Evolutionary conservation across 768 basidiomycete species (phyloP).

Genomic region (Pulveroboletus sp.): DNA sequence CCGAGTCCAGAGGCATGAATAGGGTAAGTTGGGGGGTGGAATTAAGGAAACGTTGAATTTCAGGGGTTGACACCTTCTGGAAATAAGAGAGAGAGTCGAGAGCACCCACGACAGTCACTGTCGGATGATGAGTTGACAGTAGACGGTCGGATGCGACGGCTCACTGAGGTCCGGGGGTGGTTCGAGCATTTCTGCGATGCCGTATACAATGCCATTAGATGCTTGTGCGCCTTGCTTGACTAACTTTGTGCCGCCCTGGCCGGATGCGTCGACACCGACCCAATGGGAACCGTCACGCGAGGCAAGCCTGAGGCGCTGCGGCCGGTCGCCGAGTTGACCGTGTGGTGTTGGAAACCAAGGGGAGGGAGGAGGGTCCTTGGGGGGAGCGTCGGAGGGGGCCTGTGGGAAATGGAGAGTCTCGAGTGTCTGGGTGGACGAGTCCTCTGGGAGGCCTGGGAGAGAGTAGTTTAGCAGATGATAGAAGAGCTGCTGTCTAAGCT

Average conservation of each 20-base stretch:
- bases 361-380: slow-evolving; percentile 62
- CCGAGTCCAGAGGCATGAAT: slow-evolving; percentile 83
- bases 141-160: slow-evolving; percentile 22
- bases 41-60: slow-evolving; percentile 55
- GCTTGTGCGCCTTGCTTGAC: slow-evolving; percentile 54
- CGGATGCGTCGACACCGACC: slow-evolving; percentile 76
- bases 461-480: slow-evolving; percentile 91
- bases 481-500: slow-evolving; percentile 85
- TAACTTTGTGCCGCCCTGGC: slow-evolving; percentile 68
- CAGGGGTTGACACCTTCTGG: slow-evolving; percentile 61
- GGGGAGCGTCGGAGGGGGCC: slow-evolving; percentile 52
- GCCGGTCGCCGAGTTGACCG: slow-evolving; percentile 73
- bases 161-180: slow-evolving; percentile 72
- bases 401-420: slow-evolving; percentile 74
- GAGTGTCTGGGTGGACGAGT: slow-evolving; percentile 37
- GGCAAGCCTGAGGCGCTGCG: slow-evolving; percentile 74
- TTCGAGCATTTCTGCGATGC: slow-evolving; percentile 68
- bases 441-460: slow-evolving; percentile 43
- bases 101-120: slow-evolving; percentile 59
- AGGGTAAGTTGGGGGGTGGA: slow-evolving; percentile 72
- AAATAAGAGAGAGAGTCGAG: slow-evolving; percentile 71
- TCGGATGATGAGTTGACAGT: background rate
- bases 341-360: slow-evolving; percentile 86
- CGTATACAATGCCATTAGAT: slow-evolving; percentile 74
- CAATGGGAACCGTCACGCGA: slow-evolving; percentile 44